Conservation (phyloP, 1,284 basidiomycete genomes). For the Cystobasidium sp. region DNA sequence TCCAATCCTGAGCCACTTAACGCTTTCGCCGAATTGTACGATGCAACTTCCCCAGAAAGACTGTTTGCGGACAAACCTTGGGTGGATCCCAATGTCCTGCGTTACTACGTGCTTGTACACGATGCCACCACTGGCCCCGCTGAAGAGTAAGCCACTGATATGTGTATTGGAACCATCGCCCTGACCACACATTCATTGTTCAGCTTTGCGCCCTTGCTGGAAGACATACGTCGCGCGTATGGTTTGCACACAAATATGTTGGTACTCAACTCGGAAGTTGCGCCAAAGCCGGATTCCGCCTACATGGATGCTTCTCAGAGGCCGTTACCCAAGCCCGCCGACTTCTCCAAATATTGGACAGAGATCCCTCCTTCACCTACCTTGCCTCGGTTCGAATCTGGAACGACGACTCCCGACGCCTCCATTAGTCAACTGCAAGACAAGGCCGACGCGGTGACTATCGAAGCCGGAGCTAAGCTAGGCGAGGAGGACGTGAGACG, state of each 20-base stretch:
- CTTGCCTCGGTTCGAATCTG: neutral
- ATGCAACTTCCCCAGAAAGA: constrained; percentile 46
- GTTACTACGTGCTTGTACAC: constrained; percentile 54
- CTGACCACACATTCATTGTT: neutral
- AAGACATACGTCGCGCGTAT: constrained; percentile 52
- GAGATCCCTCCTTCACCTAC: constrained; percentile 9
- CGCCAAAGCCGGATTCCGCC: constrained; percentile 32
- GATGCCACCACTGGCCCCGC: constrained; percentile 45
- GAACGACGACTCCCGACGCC: neutral
- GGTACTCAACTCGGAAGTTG: constrained; percentile 46
- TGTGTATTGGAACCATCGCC: neutral
- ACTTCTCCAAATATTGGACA: constrained; percentile 27
- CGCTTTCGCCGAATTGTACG: constrained; percentile 53
- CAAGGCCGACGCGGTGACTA: neutral
- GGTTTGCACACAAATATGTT: constrained; percentile 52
- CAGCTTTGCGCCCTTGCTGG: constrained; percentile 48
- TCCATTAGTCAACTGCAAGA: neutral
- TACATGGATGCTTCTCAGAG: constrained; percentile 29
- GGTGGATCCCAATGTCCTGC: constrained; percentile 50
- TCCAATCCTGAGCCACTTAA: constrained; percentile 54
- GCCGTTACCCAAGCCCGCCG: constrained; percentile 28
- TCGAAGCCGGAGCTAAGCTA: constrained; percentile 58
- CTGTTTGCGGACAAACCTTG: constrained; percentile 47
- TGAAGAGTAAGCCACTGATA: constrained; percentile 45
- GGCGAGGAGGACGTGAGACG: constrained; percentile 77